phyloP scores from a whole-genome alignment of 2,329 filamentous ascomycete species.

The Xylariales sp. region DNA sequence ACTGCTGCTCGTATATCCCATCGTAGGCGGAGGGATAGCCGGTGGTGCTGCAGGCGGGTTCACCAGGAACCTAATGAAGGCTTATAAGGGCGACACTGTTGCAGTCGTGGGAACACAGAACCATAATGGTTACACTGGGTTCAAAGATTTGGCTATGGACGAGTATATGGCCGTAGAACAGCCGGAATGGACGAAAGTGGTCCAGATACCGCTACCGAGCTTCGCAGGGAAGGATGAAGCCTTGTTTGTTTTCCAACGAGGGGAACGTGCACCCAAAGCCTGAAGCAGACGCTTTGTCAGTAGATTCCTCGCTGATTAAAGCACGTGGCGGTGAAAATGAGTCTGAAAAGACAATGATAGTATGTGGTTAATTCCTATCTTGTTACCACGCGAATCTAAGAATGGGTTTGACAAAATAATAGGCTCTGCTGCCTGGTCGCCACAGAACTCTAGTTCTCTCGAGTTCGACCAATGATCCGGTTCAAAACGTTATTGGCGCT shows the following conservation, averaged over 20 bases:
- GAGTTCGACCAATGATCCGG: too few species aligned
- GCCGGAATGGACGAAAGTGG: constrained; percentile 51
- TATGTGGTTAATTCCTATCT: too few species aligned
- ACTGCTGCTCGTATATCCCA: constrained; percentile 67
- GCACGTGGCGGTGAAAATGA: too few species aligned
- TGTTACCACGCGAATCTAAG: too few species aligned
- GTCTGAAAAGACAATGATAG: too few species aligned
- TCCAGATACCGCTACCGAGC: constrained; percentile 65
- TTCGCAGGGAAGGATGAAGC: constrained; percentile 76
- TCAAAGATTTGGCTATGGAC: constrained; percentile 58
- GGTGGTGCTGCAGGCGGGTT: constrained; percentile 61
- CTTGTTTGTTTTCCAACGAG: constrained; percentile 60
- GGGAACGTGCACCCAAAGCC: constrained; percentile 31
- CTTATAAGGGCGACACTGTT: constrained; percentile 59
- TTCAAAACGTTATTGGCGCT: too few species aligned
- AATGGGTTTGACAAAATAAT: too few species aligned
- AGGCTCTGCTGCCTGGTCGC: too few species aligned
- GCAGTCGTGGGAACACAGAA: constrained; percentile 75
- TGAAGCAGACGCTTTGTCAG: too few species aligned
- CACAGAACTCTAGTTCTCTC: too few species aligned
- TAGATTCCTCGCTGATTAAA: too few species aligned
- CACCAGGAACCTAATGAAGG: constrained; percentile 55
- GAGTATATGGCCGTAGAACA: constrained; percentile 60
- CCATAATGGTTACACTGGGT: constrained; percentile 68
- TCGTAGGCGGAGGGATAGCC: constrained; percentile 60